These are phyloP conservation scores for Starmerella apicola DNA, from an alignment of 805 yeast genomes.

Conservation along the genomic window DNA sequence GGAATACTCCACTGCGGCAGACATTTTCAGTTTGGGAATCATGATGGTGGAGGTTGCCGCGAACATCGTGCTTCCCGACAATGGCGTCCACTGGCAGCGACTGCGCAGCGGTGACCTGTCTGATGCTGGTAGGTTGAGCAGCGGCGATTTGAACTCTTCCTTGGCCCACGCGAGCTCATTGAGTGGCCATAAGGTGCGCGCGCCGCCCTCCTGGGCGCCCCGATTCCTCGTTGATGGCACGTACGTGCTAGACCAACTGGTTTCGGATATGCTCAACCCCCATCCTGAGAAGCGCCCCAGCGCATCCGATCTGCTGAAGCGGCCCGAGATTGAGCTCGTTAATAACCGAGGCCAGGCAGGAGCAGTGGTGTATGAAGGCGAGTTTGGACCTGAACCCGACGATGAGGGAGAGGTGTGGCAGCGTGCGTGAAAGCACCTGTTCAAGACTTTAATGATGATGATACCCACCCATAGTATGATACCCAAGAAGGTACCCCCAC, in stretches of 20 bases:
- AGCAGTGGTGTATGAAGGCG: conserved; percentile 91
- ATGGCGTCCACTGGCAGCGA: conserved; percentile 94
- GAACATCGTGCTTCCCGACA: conserved; percentile 85
- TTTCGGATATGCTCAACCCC: conserved; percentile 82
- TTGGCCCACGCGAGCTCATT: background rate
- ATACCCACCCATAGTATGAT: background rate
- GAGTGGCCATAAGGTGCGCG: background rate
- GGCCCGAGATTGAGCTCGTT: conserved; percentile 64
- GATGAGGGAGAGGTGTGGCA: conserved; percentile 18
- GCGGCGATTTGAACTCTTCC: conserved; percentile 41
- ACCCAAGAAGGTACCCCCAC: background rate
- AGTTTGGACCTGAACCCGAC: conserved; percentile 71
- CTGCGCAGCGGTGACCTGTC: conserved; percentile 87
- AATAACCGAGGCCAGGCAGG: conserved; percentile 78
- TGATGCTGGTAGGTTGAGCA: conserved; percentile 74
- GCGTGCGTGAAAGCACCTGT: conserved; percentile 15
- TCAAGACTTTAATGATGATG: too few species aligned
- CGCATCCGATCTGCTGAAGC: conserved; percentile 54
- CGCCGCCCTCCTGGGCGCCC: conserved; percentile 71
- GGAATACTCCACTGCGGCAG: conserved; percentile 82
- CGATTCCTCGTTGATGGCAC: conserved; percentile 62
- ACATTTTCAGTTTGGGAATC: conserved; percentile 85
- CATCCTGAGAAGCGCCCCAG: conserved; percentile 71
- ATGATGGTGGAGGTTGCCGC: conserved; percentile 94
- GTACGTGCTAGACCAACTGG: conserved; percentile 62